Conservation (phyloP, 192 early-diverging fungal species). For the Chytriomyces confervae region DNA sequence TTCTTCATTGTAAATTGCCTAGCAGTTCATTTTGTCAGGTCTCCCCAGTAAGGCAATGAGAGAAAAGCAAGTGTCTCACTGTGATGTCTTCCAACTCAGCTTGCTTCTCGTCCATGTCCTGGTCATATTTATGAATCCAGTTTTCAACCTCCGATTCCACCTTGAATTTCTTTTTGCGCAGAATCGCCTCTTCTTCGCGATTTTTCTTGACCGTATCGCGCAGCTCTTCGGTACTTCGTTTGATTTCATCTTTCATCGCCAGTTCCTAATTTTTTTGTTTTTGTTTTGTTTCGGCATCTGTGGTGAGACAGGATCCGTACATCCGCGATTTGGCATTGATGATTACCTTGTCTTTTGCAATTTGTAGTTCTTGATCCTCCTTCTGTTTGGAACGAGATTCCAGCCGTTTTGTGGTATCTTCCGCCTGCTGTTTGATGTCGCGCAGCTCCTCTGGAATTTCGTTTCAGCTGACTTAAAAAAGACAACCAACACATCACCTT, state of each 20-base stretch:
- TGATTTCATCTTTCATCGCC: constrained; percentile 46
- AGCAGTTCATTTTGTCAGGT: not conserved
- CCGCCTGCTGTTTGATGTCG: constrained; percentile 64
- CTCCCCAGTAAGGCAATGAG: not conserved
- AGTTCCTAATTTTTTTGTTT: constrained; percentile 40
- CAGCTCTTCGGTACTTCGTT: constrained; percentile 34
- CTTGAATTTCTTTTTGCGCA: constrained; percentile 66
- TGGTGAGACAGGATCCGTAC: not conserved
- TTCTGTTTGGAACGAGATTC: constrained; percentile 63
- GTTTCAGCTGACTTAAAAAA: not conserved
- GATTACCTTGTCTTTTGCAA: constrained; percentile 52
- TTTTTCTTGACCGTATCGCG: constrained; percentile 39
- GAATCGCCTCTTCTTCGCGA: constrained; percentile 60
- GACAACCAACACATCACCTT: constrained; percentile 47
- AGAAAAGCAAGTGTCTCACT: constrained; percentile 36
- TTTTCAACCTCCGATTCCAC: constrained; percentile 68
- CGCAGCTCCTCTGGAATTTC: constrained; percentile 55
- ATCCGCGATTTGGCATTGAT: no score
- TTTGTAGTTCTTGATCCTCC: constrained; percentile 57
- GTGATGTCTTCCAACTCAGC: constrained; percentile 62
- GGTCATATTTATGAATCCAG: constrained; percentile 72
- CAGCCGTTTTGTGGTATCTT: constrained; percentile 62
- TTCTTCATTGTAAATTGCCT: constrained; percentile 60
- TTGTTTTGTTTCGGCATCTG: not conserved
- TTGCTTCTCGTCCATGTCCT: constrained; percentile 69